Conservation (phyloP, 2,329 filamentous ascomycete species). For the Aspergillus melleus region DNA sequence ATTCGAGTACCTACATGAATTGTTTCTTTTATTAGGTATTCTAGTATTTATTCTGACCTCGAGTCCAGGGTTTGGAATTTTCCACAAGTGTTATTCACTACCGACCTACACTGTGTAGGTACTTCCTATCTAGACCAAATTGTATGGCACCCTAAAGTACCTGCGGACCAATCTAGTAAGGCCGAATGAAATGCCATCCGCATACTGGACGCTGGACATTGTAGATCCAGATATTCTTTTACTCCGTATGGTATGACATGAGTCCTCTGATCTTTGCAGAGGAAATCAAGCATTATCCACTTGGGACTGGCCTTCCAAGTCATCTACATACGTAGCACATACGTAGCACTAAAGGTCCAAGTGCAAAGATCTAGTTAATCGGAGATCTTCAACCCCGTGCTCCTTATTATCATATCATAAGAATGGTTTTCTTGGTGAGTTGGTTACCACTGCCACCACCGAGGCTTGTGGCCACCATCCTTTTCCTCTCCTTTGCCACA, state of each 20-base stretch:
- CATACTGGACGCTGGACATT: background rate
- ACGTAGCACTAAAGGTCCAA: background rate
- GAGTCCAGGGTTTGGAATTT: no score
- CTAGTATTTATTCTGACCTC: no score
- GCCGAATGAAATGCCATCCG: constrained; percentile 9
- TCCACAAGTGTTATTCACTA: no score
- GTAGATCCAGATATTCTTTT: background rate
- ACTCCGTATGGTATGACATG: background rate
- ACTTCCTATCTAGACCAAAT: background rate
- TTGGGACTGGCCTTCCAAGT: no score
- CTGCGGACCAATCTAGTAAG: constrained; percentile 10
- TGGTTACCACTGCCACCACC: background rate
- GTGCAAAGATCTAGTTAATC: background rate
- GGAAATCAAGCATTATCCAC: background rate
- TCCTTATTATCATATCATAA: background rate
- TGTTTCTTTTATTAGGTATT: no score
- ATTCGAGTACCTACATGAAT: no score
- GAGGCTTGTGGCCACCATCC: background rate
- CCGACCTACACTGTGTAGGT: background rate
- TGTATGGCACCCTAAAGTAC: background rate
- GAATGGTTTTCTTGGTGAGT: background rate
- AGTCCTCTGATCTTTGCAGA: background rate
- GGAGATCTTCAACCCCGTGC: background rate
- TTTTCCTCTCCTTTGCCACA: background rate
- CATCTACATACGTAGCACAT: background rate